Percentiles rank a stretch among this genome's conserved stretches.
Evolutionary conservation across 2,329 filamentous ascomycete species (phyloP).

Genomic region (Emericellopsis atlantica): DNA sequence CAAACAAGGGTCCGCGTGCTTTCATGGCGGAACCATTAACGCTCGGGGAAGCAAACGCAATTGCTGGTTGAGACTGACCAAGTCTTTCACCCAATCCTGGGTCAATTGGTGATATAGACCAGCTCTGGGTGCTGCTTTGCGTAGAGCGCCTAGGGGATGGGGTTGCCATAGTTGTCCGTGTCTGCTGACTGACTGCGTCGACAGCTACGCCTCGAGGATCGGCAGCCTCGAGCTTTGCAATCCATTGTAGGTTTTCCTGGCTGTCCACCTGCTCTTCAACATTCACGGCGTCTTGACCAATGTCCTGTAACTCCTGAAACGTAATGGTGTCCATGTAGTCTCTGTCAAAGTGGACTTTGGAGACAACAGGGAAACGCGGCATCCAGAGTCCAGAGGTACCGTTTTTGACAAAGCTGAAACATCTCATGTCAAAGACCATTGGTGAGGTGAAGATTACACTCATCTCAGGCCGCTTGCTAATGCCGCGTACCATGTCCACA

Average conservation of each 20-base stretch:
- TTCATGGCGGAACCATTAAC: no score
- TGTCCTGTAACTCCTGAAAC: slow-evolving; percentile 55
- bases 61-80: not conserved
- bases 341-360: slow-evolving; percentile 68
- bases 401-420: slow-evolving; percentile 66
- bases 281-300: slow-evolving; percentile 46
- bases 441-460: slow-evolving; percentile 53
- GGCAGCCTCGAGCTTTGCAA: slow-evolving; percentile 42
- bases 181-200: slow-evolving; percentile 32
- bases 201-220: slow-evolving; percentile 30
- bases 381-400: slow-evolving; percentile 59
- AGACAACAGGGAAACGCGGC: slow-evolving; percentile 62
- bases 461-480: slow-evolving; percentile 27
- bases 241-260: slow-evolving; percentile 50
- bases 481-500: slow-evolving; percentile 31
- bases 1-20: no score
- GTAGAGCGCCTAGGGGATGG: slow-evolving; percentile 17
- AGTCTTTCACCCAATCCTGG: not conserved
- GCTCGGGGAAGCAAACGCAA: not conserved
- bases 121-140: not conserved
- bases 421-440: slow-evolving; percentile 68
- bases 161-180: slow-evolving; percentile 21
- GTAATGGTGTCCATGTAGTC: slow-evolving; percentile 55
- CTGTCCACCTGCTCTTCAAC: slow-evolving; percentile 37
- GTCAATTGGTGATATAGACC: not conserved